Conservation (phyloP, 23 red algal species). For the Cyanidium caldarium region DNA sequence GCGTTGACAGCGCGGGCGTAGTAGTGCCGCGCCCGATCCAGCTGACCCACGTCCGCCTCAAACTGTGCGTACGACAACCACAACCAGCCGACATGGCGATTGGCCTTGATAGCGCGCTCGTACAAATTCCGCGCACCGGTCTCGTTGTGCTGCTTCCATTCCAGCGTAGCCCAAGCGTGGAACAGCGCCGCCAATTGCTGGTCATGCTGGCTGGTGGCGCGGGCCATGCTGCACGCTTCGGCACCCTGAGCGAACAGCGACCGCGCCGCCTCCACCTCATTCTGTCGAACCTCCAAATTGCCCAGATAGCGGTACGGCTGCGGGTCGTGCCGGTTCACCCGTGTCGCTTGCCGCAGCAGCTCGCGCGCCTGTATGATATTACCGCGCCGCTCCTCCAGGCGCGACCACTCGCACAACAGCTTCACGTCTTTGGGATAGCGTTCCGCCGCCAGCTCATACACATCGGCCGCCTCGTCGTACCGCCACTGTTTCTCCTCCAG, state of each 20-base stretch:
- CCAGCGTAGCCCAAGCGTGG: constrained; percentile 82
- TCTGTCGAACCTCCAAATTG: constrained; percentile 36
- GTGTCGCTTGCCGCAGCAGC: constrained; percentile 33
- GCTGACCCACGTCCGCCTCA: constrained; percentile 16
- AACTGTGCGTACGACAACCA: constrained; percentile 55
- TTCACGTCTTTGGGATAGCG: constrained; percentile 59
- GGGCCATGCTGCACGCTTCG: constrained; percentile 10
- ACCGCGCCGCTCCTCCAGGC: constrained; percentile 28
- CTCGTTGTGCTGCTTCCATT: constrained; percentile 57
- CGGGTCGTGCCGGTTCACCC: constrained; percentile 26
- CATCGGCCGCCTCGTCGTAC: not conserved
- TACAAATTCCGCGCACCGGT: constrained; percentile 51
- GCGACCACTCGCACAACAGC: constrained; percentile 63
- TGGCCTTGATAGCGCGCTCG: constrained; percentile 37
- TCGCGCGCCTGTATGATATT: constrained; percentile 27
- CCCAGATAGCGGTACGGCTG: constrained; percentile 72
- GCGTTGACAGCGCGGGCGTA: constrained; percentile 75
- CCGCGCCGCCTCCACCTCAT: constrained; percentile 27
- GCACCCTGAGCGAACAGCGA: constrained; percentile 41
- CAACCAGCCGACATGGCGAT: constrained; percentile 47
- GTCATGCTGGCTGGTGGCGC: not conserved
- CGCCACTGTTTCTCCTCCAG: not conserved
- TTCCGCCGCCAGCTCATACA: constrained; percentile 34
- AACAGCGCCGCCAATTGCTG: constrained; percentile 48
- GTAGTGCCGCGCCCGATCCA: constrained; percentile 51